Base-by-base conservation (phyloP, 2,329 filamentous ascomycete species). In the Alternaria rosae region DNA sequence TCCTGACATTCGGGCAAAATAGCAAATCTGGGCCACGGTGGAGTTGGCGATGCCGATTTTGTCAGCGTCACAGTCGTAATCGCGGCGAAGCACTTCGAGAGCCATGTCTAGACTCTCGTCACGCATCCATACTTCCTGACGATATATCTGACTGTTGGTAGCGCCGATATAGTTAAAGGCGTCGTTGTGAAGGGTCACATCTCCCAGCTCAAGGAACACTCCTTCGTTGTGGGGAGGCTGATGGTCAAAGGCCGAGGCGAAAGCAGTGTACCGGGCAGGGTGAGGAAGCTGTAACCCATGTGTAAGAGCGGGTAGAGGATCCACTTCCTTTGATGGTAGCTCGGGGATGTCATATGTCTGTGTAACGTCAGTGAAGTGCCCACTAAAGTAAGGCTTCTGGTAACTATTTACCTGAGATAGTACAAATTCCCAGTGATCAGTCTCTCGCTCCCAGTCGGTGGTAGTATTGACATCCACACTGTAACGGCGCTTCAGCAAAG, bases 101-200 rank as follows among this genome's bases (percentile, higher is more conserved):
- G 69, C 63, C 47, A 67, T 70, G 43, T 72, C 62, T 2, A 77
- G 54, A 17, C 64, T 59, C 4, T 59, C 56, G 45, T 70, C 72
- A 6, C 54, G 57, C 66, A 70, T 72, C 68, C 67, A 76, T 0
- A 38, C 54, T 1, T 58, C 26, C 0, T 23, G 1, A 13, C 28
- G 30, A 1, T 5, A 4, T 5, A 11, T 7, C 12, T n/a, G 5
- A 8, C 15, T 21, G 21, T 21, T 23, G 4, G 50, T 59, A 30
- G 32, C n/a, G 3, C 23, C 28, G 12, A 72, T 70, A 28, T 41
- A 42, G 3, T 12, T 13, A 35, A 64, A 69, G 7, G 63, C 57
- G 5, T 64, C 54, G 38, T 73, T 73, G 3, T 38, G 35, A 8
- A 75, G 21, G 5, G 17, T 53, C 6, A 59, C 30, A 13, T 63